Percentiles rank a stretch among this genome's conserved stretches.
Conservation (phyloP, 371 early-diverging fungal species). For the Gilbertella persicaria region DNA sequence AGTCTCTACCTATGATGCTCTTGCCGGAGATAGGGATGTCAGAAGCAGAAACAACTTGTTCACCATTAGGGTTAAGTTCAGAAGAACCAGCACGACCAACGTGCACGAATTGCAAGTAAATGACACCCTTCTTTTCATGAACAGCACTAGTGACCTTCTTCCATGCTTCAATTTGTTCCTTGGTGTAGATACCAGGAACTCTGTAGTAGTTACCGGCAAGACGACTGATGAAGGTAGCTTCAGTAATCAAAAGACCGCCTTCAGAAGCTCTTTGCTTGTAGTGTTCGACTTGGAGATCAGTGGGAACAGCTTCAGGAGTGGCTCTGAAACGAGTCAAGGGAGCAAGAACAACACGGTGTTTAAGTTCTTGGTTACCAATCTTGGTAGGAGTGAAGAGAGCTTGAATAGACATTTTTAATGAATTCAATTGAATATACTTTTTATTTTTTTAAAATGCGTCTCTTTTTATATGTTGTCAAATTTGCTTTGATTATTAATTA, state of each 20-base stretch:
- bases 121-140: too few relatives aligned
- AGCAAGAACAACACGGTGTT: constrained; percentile 56
- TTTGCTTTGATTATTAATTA: too few relatives aligned
- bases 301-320: constrained; percentile 30
- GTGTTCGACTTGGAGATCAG: constrained; percentile 43
- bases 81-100: constrained; percentile 21
- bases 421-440: too few relatives aligned
- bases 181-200: constrained; percentile 40
- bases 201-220: constrained; percentile 34
- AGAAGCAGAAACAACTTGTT: constrained; percentile 10
- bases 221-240: constrained; percentile 46
- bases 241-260: constrained; percentile 57
- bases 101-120: constrained; percentile 57
- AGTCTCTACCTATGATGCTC: background rate
- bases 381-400: constrained; percentile 33
- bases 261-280: constrained; percentile 54
- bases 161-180: constrained; percentile 58
- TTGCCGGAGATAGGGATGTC: constrained; percentile 2
- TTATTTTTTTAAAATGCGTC: too few relatives aligned
- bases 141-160: constrained; percentile 55
- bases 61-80: constrained; percentile 6
- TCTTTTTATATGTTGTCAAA: too few relatives aligned
- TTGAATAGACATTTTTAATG: too few relatives aligned
- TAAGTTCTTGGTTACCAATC: constrained; percentile 26
- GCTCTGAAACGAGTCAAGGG: constrained; percentile 51